Evolutionary conservation across 345 rosid species (phyloP), one percentile per base, ranked within the genome.

Genomic region (Populus simonii): DNA sequence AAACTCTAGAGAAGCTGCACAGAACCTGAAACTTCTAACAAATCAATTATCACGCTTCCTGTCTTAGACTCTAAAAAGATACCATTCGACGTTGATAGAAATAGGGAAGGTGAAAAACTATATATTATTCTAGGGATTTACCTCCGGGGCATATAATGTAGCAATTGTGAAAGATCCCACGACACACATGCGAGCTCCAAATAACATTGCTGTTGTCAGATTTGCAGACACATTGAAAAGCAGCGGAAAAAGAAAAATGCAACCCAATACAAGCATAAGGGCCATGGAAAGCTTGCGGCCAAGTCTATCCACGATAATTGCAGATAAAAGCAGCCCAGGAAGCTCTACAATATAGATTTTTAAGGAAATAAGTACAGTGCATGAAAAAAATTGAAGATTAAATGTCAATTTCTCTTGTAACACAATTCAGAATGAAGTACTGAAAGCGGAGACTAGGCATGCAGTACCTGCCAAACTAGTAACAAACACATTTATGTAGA

Each of bases 251-350:
- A 80, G 80, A 69, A 72, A 80, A 27, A 80, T 31, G 20, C 62
- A 41, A 25, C 69, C 66, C 39, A 57, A 15, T 55, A 39, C 16
- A 17, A 77, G 76, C 76, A 80, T 71, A 12, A 80, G 6, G 31
- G 29, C 66, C 83, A 80, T 51, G 15, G 83, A 80, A 66, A 38
- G 61, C 63, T 76, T 80, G 69, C 83, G 80, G 11, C 83, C 83
- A 53, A 80, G 10, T 59, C 57, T 71, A 57, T 80, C 83, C 70
- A 76, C 76, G n/a, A 66, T 66, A 3, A 80, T 23, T n/a, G 77
- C 83, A 0, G 70, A 80, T 4, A 76, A 29, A 76, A 80, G 12
- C 22, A 80, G 80, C 35, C 83, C 80, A 7, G 83, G 83, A 72
- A 72, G 61, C 76, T 80, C 83, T 80, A 72, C 68, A 51, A 3